These are phyloP conservation scores for Diutina mesorugosa DNA, from an alignment of 1,139 yeast genomes.

Conservation along the genomic window DNA sequence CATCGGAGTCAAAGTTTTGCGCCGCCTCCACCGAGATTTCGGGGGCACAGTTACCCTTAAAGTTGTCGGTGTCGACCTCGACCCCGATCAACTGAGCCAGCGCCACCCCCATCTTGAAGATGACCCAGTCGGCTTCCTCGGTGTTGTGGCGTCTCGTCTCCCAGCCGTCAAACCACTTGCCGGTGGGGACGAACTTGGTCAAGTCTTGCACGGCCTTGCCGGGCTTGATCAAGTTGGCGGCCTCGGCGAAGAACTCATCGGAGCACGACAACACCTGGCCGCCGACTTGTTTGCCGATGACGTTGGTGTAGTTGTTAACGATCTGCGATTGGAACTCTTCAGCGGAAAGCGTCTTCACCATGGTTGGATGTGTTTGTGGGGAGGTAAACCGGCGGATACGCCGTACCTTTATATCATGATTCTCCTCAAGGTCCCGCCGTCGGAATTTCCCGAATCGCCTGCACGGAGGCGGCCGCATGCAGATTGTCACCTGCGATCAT, in stretches of 20 bases:
- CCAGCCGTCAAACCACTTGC: constrained; percentile 99
- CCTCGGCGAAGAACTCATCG: constrained; percentile 94
- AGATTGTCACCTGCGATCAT: neutral
- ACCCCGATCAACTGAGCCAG: constrained; percentile 70
- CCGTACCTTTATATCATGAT: neutral
- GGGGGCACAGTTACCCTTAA: constrained; percentile 94
- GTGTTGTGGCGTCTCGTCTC: constrained; percentile 89
- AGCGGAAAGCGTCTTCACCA: constrained; percentile 20
- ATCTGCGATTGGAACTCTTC: constrained; percentile 30
- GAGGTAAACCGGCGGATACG: neutral
- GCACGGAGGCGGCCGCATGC: neutral
- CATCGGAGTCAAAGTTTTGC: constrained; percentile 13
- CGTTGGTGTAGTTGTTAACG: constrained; percentile 40
- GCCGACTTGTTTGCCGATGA: constrained; percentile 73
- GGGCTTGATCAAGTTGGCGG: constrained; percentile 77
- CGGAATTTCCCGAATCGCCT: neutral
- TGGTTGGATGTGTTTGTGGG: constrained; percentile 4
- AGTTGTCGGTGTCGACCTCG: constrained; percentile 86
- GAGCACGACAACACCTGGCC: constrained; percentile 58
- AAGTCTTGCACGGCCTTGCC: constrained; percentile 70
- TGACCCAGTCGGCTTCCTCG: constrained; percentile 76
- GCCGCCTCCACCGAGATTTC: constrained; percentile 74
- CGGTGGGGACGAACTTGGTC: constrained; percentile 65
- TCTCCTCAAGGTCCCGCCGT: neutral
- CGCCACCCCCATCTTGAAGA: constrained; percentile 71